Percentiles rank a stretch among this genome's conserved stretches.
Evolutionary conservation across 2,329 filamentous ascomycete species (phyloP).

Genomic region (Teratosphaeriaceae sp.): DNA sequence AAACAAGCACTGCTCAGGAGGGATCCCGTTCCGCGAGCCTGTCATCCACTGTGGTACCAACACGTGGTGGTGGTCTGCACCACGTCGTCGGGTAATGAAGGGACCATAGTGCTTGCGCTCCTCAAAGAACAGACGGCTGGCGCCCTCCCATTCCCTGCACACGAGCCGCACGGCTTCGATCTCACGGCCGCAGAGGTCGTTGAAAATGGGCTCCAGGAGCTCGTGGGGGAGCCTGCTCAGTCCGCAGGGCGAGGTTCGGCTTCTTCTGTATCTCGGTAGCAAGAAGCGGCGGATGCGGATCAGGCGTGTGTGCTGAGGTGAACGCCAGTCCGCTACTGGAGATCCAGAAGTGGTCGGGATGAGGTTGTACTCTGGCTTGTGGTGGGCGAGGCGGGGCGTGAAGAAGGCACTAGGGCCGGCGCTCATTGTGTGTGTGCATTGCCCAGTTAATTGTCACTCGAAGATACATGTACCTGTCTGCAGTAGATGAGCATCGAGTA

Average conservation of each 20-base stretch:
- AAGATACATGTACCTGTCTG: not conserved
- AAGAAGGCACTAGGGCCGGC: not conserved
- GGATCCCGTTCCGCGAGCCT: not conserved
- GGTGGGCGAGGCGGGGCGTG: not conserved
- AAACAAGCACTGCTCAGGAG: not conserved
- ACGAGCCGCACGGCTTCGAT: not conserved
- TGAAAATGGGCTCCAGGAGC: not conserved
- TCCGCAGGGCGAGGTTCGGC: not conserved
- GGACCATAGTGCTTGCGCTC: not conserved
- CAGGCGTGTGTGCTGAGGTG: not conserved
- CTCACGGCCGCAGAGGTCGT: not conserved
- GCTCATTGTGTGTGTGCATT: not conserved
- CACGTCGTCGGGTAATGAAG: not conserved
- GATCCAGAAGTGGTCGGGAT: not conserved
- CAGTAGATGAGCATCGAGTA: not conserved
- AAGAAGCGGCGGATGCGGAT: not conserved
- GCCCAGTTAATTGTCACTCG: not conserved
- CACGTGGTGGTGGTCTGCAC: not conserved
- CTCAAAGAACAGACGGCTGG: not conserved
- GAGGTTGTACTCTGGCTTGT: not conserved
- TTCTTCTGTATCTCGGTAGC: not conserved
- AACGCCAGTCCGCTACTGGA: not conserved
- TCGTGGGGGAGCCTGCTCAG: not conserved
- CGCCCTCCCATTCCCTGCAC: not conserved
- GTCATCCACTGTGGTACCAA: not conserved